These are phyloP conservation scores for Fraxinus floribunda DNA, from an alignment of 305 asterid species.

Conservation along the genomic window DNA sequence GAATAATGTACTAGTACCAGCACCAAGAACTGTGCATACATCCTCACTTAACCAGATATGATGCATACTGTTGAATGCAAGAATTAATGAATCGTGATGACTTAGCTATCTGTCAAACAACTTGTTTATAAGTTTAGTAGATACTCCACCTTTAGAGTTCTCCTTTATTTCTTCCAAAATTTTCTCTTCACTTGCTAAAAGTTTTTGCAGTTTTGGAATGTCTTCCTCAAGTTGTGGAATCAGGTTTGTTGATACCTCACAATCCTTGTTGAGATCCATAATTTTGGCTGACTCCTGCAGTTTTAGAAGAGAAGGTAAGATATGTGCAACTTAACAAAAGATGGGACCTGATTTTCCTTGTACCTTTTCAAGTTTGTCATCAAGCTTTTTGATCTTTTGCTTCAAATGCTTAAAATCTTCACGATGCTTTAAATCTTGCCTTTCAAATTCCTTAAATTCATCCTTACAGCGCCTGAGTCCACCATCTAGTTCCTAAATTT, in stretches of 20 bases:
- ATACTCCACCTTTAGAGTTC: conserved; percentile 61
- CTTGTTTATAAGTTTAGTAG: background rate
- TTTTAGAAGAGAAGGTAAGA: conserved; percentile 10
- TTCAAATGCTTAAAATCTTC: conserved; percentile 84
- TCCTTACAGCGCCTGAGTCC: conserved; percentile 64
- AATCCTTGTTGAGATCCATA: conserved; percentile 57
- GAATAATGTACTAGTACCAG: background rate
- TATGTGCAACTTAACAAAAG: background rate
- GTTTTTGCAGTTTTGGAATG: conserved; percentile 65
- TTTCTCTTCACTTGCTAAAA: conserved; percentile 68
- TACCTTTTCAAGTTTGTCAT: conserved; percentile 86
- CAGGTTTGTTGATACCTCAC: conserved; percentile 71
- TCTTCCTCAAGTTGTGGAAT: conserved; percentile 82
- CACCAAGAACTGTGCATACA: background rate
- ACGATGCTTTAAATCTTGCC: conserved; percentile 84
- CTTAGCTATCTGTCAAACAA: background rate
- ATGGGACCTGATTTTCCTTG: conserved; percentile 3
- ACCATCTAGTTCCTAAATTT: conserved; percentile 69
- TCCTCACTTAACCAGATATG: background rate
- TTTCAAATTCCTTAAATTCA: conserved; percentile 89
- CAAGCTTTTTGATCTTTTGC: conserved; percentile 78
- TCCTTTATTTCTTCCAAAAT: conserved; percentile 77
- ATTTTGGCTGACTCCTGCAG: conserved; percentile 73
- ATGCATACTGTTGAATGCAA: background rate
- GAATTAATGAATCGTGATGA: background rate